These are phyloP conservation scores for Dactylellina sp. DNA, from an alignment of 2,329 filamentous ascomycete genomes.

Conservation along the genomic window DNA sequence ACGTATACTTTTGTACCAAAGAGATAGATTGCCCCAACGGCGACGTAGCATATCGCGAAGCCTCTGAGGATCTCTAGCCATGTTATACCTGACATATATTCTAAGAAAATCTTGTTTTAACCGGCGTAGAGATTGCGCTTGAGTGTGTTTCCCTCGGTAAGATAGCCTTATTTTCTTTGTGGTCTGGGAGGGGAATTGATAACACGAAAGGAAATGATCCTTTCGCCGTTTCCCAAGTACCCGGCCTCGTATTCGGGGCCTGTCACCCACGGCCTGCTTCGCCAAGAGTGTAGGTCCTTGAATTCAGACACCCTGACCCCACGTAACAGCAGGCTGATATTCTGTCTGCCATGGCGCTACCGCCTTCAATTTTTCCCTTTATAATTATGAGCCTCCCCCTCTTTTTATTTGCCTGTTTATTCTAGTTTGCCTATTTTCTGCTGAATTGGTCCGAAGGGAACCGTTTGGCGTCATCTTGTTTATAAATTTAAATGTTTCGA, in stretches of 20 bases:
- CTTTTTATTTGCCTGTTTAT: slow-evolving; percentile 12
- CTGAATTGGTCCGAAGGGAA: slow-evolving; percentile 6
- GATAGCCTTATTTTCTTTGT: neutral
- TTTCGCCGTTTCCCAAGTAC: neutral
- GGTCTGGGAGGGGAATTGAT: neutral
- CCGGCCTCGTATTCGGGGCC: neutral
- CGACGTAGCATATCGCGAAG: neutral
- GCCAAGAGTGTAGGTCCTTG: slow-evolving; percentile 12
- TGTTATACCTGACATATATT: neutral
- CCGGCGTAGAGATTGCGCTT: neutral
- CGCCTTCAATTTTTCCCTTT: slow-evolving; percentile 31
- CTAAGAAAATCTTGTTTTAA: slow-evolving; percentile 3
- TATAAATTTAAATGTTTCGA: slow-evolving; percentile 20
- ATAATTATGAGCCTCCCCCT: slow-evolving; percentile 43
- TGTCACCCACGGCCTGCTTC: neutral
- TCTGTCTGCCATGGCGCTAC: slow-evolving; percentile 10
- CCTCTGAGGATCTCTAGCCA: neutral
- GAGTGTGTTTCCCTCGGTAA: slow-evolving; percentile 4
- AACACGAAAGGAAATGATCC: slow-evolving; percentile 5
- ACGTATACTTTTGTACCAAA: neutral
- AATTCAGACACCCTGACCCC: slow-evolving; percentile 14
- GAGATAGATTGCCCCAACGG: neutral
- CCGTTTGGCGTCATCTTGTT: slow-evolving; percentile 2
- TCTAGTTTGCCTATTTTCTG: slow-evolving; percentile 8
- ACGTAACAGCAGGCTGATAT: slow-evolving; percentile 12